Evolutionary conservation across 352 stramenopile genomes (phyloP).

Genomic region (Aphanomyces stellatus): DNA sequence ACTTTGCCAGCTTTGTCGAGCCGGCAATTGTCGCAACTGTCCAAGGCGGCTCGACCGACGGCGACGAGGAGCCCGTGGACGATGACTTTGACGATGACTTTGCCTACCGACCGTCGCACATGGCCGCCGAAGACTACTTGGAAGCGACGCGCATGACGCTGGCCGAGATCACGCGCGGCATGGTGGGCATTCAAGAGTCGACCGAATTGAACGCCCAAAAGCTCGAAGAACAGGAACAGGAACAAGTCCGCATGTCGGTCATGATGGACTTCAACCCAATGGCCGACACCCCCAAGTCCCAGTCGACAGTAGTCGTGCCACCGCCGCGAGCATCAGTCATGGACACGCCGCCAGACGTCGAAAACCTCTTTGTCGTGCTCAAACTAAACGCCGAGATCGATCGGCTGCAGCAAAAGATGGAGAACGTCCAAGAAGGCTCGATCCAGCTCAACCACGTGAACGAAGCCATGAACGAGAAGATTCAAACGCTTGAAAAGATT

Average conservation of each 20-base stretch:
- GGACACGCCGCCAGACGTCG: not conserved
- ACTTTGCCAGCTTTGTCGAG: not conserved
- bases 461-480: slow-evolving; percentile 10
- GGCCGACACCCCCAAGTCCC: not conserved
- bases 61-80: not conserved
- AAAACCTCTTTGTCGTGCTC: slow-evolving; percentile 9
- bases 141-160: slow-evolving; percentile 11
- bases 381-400: slow-evolving; percentile 8
- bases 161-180: slow-evolving; percentile 2
- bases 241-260: not conserved
- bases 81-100: slow-evolving; percentile 1
- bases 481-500: slow-evolving; percentile 6
- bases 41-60: not conserved
- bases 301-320: not conserved
- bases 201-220: not conserved
- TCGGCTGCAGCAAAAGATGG: slow-evolving; percentile 6
- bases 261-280: not conserved
- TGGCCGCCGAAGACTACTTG: slow-evolving; percentile 4
- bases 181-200: not conserved
- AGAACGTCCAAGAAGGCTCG: slow-evolving; percentile 2
- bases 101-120: not conserved
- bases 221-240: slow-evolving; percentile 1
- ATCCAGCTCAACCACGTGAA: slow-evolving; percentile 4
- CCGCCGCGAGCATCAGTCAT: not conserved
- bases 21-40: not conserved